Percentiles rank a stretch among this genome's conserved stretches.
These are phyloP conservation scores for Zea mays DNA, from an alignment of 176 grass and related monocot species.

Conservation along the genomic window DNA sequence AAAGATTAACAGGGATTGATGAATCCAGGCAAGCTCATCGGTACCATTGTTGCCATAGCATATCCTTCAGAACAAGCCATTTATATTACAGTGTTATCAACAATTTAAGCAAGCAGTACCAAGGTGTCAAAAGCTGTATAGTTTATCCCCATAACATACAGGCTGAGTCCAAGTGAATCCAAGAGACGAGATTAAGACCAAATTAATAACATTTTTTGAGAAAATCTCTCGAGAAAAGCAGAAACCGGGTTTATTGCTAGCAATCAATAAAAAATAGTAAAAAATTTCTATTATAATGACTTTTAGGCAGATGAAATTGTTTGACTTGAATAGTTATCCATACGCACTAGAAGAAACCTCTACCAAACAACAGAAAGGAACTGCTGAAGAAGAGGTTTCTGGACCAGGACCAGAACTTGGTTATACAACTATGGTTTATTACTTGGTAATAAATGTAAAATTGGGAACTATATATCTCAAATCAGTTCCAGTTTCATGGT, in stretches of 20 bases:
- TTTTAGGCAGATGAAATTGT: neutral
- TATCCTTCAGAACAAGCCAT: neutral
- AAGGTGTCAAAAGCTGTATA: conserved; percentile 21
- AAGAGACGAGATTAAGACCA: neutral
- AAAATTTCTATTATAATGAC: neutral
- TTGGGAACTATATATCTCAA: neutral
- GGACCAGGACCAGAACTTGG: neutral
- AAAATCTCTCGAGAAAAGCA: neutral
- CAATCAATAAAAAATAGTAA: neutral
- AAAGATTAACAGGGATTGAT: neutral
- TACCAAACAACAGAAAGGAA: neutral
- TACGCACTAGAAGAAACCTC: neutral
- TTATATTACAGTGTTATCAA: conserved; percentile 3
- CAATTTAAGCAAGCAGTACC: neutral
- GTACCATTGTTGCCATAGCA: neutral
- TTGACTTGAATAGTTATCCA: conserved; percentile 19
- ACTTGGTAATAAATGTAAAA: neutral
- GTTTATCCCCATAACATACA: conserved; percentile 1
- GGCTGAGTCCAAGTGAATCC: neutral
- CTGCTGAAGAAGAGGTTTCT: neutral
- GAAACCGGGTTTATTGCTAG: conserved; percentile 6
- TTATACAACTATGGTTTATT: neutral
- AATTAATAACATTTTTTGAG: neutral
- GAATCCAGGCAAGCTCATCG: neutral
- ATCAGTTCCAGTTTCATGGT: conserved; percentile 2